Base-by-base conservation (phyloP, 176 grass and related monocot genomes). In the Oryza longistaminata region DNA sequence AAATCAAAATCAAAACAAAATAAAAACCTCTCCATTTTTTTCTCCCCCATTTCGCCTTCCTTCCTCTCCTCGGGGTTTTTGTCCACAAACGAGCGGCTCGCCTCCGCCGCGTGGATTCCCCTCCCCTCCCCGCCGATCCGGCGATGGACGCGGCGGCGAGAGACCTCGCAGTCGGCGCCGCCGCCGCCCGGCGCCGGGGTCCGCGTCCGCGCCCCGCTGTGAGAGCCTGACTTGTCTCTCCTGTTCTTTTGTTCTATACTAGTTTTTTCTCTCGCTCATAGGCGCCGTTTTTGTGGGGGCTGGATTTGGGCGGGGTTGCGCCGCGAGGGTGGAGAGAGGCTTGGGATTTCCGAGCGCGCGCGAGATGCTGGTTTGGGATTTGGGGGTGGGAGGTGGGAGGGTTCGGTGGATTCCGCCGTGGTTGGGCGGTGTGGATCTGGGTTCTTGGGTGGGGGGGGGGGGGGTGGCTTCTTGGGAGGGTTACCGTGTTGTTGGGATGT, bases 141-240 rank as follows among this genome's bases (percentile, higher is more conserved):
- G 80, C 67, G 2, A 88, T 88, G 86, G 86, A 88, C 2, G 2
- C 73, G 25, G 31, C 74, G 13, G 70, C 74, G 66, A 70, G 80
- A 35, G 35, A n/a, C 33, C 7, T n/a, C 21, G 11, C 66, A 61
- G 55, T 1, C 66, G 5, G 64, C 34, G 39, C 40, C 80, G 0
- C 50, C 53, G 21, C 40, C 80, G 0, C 50, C 53, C n/a, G 86
- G 64, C 73, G 15, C 86, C 44, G 86, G 80, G 66, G 12, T 88
- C 73, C 80, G 86, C 40, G 80, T 88, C 73, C 86, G 74, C 50
- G 86, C 80, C 9, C 86, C 80, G 66, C 74, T 88, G 74, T 88
- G 67, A 82, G 52, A 31, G 29, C 29, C 29, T 31, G 29, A 2
- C 49, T 4, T 4, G 73, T 29, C 50, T 70, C 7, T 44, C 17